Conservation (phyloP, 2,329 filamentous ascomycete species). For the Fusarium odoratissimum region DNA sequence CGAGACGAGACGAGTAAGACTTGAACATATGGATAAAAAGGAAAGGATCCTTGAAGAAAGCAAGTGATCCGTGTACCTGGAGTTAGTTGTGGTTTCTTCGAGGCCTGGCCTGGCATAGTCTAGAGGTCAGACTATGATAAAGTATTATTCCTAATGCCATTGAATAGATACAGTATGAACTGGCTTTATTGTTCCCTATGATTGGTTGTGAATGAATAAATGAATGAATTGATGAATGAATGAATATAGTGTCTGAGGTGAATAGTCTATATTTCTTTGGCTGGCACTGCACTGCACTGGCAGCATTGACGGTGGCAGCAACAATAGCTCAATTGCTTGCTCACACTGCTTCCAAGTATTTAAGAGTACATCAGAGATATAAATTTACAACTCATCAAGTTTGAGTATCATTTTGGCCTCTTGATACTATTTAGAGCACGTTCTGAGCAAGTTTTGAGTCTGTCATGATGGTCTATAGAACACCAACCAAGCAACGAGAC, state of each 20-base stretch:
- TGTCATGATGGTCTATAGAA: constrained; percentile 4
- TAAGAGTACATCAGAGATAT: fast-evolving
- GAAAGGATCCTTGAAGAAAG: constrained; percentile 23
- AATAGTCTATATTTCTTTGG: neutral
- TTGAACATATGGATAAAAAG: constrained; percentile 32
- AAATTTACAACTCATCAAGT: fast-evolving
- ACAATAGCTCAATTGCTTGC: neutral
- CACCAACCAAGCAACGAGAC: constrained; percentile 8
- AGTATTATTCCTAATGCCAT: constrained; percentile 40
- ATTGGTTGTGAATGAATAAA: neutral
- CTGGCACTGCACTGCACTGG: neutral
- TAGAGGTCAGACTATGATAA: constrained; percentile 27
- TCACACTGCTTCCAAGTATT: neutral
- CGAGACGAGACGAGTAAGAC: constrained; percentile 9
- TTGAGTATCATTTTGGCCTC: neutral
- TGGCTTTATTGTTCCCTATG: neutral
- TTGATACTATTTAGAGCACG: neutral
- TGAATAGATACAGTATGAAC: constrained; percentile 44
- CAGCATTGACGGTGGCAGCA: neutral
- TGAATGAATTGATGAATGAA: no score
- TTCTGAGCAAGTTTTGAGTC: neutral
- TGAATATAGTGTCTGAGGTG: neutral
- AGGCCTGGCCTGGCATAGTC: constrained; percentile 11
- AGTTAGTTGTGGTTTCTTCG: constrained; percentile 34
- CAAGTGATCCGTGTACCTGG: constrained; percentile 37